Percentiles rank a stretch among this genome's conserved stretches.
These are phyloP conservation scores for Rhodocollybia butyracea DNA, from an alignment of 768 basidiomycete genomes.

Conservation along the genomic window DNA sequence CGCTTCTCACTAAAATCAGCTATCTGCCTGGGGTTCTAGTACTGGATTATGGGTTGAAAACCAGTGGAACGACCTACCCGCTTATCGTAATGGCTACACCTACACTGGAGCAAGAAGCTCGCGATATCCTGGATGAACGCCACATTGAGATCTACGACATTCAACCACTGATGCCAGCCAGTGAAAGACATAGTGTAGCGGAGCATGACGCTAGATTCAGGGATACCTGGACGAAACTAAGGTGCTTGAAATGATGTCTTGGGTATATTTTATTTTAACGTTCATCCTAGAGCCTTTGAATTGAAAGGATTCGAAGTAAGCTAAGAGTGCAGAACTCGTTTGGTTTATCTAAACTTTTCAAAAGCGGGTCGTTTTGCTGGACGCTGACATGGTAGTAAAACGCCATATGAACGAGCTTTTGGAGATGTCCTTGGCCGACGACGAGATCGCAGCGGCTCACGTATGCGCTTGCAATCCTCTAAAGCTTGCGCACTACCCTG, in stretches of 20 bases:
- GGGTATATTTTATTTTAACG: neutral
- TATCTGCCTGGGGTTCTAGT: slow-evolving; percentile 67
- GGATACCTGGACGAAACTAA: slow-evolving; percentile 73
- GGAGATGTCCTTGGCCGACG: slow-evolving; percentile 56
- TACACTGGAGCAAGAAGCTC: slow-evolving; percentile 46
- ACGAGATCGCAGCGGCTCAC: slow-evolving; percentile 84
- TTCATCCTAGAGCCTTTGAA: slow-evolving; percentile 51
- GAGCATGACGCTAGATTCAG: slow-evolving; percentile 51
- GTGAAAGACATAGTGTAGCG: slow-evolving; percentile 35
- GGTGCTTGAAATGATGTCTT: slow-evolving; percentile 26
- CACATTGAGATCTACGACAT: slow-evolving; percentile 60
- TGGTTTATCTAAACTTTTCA: slow-evolving; percentile 2
- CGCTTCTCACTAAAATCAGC: slow-evolving; percentile 39
- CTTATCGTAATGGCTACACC: slow-evolving; percentile 77
- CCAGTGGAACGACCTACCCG: slow-evolving; percentile 64
- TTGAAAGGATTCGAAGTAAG: slow-evolving; percentile 64
- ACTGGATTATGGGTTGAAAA: slow-evolving; percentile 49
- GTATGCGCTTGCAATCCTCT: slow-evolving; percentile 95
- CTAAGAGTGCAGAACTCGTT: neutral
- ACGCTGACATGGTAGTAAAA: slow-evolving; percentile 85
- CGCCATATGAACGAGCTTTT: slow-evolving; percentile 78
- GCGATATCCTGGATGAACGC: slow-evolving; percentile 46
- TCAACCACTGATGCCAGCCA: slow-evolving; percentile 50
- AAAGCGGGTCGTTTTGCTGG: slow-evolving; percentile 77
- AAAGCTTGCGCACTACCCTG: slow-evolving; percentile 79